Percentiles rank a stretch among this genome's conserved stretches.
Evolutionary conservation across 1,284 basidiomycete genomes (phyloP).

Genomic region (Ceratobasidium sp.): DNA sequence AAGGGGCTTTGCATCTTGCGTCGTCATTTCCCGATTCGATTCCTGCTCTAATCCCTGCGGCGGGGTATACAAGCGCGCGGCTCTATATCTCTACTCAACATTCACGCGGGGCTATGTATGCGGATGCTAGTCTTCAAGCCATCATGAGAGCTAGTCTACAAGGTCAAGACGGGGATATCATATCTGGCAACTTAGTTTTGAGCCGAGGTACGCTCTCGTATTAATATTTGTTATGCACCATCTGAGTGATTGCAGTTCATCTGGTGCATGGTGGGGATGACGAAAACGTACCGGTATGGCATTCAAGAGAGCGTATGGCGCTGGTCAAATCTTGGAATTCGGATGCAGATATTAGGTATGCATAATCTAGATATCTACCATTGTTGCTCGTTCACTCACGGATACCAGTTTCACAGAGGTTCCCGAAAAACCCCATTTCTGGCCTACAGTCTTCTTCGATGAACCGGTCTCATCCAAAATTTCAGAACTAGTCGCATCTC

Average conservation of each 20-base stretch:
- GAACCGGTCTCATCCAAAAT: slow-evolving; percentile 41
- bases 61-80: slow-evolving; percentile 47
- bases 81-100: slow-evolving; percentile 45
- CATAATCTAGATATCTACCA: not conserved
- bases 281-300: slow-evolving; percentile 49
- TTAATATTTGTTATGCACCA: not conserved
- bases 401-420: slow-evolving; percentile 46
- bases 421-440: slow-evolving; percentile 48
- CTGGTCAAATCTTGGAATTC: slow-evolving; percentile 43
- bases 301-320: slow-evolving; percentile 46
- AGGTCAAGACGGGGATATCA: slow-evolving; percentile 48
- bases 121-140: slow-evolving; percentile 43
- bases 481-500: slow-evolving; percentile 15
- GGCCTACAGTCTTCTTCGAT: slow-evolving; percentile 44
- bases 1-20: slow-evolving; percentile 87
- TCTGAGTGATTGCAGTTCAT: slow-evolving; percentile 14
- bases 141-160: slow-evolving; percentile 46
- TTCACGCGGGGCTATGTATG: slow-evolving; percentile 46
- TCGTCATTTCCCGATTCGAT: slow-evolving; percentile 77
- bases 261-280: slow-evolving; percentile 49
- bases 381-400: not conserved
- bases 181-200: slow-evolving; percentile 47
- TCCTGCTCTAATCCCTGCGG: slow-evolving; percentile 46
- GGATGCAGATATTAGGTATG: slow-evolving; percentile 45
- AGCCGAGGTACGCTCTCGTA: slow-evolving; percentile 12